Conservation (phyloP, 306 rosid genomes). For the Mimosa bimucronata region DNA sequence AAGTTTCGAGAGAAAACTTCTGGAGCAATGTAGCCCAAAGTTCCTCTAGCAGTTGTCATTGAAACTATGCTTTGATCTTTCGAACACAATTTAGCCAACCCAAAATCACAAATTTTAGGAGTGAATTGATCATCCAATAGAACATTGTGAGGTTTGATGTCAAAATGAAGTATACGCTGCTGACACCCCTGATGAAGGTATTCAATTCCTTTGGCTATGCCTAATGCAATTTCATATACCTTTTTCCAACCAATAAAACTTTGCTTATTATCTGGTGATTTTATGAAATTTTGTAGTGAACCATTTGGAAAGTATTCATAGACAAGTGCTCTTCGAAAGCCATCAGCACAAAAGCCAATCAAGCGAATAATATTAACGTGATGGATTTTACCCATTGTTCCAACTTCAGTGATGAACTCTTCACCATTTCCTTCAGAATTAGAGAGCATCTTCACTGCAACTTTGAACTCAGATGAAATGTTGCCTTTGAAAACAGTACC, state of each 20-base stretch:
- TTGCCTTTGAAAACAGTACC: not conserved
- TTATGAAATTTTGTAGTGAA: not conserved
- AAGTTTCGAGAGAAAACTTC: not conserved
- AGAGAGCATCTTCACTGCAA: not conserved
- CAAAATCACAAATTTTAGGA: slow-evolving; percentile 16
- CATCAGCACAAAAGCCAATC: not conserved
- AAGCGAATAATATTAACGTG: not conserved
- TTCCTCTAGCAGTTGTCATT: not conserved
- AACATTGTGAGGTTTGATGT: slow-evolving; percentile 15
- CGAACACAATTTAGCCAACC: not conserved
- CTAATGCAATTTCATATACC: not conserved
- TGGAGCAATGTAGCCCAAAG: slow-evolving; percentile 3
- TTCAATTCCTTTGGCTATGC: not conserved
- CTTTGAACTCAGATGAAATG: not conserved
- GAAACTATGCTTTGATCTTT: slow-evolving; percentile 5
- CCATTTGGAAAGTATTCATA: not conserved
- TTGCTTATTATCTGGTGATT: not conserved
- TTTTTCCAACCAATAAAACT: slow-evolving; percentile 11
- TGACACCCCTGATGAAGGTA: slow-evolving; percentile 20
- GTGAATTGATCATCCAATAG: not conserved
- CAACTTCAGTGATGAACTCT: not conserved
- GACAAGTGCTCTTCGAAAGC: not conserved
- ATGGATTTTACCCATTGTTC: not conserved
- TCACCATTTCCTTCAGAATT: slow-evolving; percentile 1
- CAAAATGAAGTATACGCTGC: slow-evolving; percentile 7